phyloP scores from a whole-genome alignment of 2,329 filamentous ascomycete species.

The Fusarium graminum region DNA sequence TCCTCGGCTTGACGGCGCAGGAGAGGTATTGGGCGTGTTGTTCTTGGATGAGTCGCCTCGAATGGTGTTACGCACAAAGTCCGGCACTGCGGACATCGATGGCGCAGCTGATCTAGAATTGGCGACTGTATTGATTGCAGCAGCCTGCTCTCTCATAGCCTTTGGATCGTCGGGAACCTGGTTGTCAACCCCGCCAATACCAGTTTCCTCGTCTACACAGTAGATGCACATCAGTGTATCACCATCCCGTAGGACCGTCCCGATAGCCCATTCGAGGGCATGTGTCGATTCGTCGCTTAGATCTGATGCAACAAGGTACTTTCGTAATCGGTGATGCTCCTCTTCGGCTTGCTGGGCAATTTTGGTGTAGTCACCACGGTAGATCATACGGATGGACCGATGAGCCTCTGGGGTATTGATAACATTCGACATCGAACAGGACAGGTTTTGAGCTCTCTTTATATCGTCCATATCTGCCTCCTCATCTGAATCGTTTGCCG shows the following conservation, averaged over 20 bases:
- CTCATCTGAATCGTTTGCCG: conserved; percentile 83
- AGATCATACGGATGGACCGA: conserved; percentile 88
- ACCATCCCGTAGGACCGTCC: conserved; percentile 91
- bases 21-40: conserved; percentile 59
- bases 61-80: conserved; percentile 52
- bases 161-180: conserved; percentile 79
- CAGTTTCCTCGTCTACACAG: conserved; percentile 89
- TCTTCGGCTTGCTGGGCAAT: conserved; percentile 84
- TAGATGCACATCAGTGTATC: conserved; percentile 95
- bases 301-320: conserved; percentile 96
- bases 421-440: conserved; percentile 83
- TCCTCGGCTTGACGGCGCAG: conserved; percentile 62
- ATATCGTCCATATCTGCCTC: conserved; percentile 89
- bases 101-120: conserved; percentile 54
- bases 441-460: conserved; percentile 86
- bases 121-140: conserved; percentile 75
- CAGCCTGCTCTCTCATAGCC: conserved; percentile 80
- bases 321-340: conserved; percentile 81
- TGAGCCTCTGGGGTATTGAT: conserved; percentile 80
- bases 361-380: conserved; percentile 85
- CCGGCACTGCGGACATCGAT: conserved; percentile 52
- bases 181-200: conserved; percentile 63
- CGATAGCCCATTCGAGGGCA: conserved; percentile 96
- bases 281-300: conserved; percentile 94
- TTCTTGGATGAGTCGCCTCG: conserved; percentile 52